Evolutionary conservation across 805 yeast genomes (phyloP), one percentile per base, ranked within the genome.

Genomic region (Zygosaccharomyces bailii): DNA sequence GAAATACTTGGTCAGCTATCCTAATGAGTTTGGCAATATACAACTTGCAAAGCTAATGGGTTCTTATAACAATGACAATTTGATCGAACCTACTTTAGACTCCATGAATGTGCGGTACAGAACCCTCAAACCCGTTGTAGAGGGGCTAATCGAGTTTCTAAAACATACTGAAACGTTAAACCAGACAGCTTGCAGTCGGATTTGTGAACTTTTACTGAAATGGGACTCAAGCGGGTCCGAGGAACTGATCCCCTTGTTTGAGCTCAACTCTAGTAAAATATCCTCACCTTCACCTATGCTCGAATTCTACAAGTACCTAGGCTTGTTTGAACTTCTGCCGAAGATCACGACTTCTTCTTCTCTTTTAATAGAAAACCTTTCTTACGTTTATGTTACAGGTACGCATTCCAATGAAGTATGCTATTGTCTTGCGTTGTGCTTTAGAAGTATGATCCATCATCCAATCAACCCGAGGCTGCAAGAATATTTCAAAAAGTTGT

Each of bases 291-390:
- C 32, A 4, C 23, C 34, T 11, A 24, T 45, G 9, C 18, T 27
- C 6, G 20, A 35, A 1, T 42, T 48, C 30, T 48, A 45, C 39
- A 25, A 31, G 16, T 19, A 9, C 5, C 17, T 38, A 23, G 39
- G 40, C 16, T 31, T 42, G 5, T 20, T 9, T 11, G 42, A 38
- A 14, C 36, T 48, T 21, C 31, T 48, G 6, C 49, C 49, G 13
- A 33, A 32, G 7, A 5, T 42, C 5, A 20, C 17, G 17, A 30
- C 34, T 6, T 13, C 34, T 11, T 42, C 46, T 13, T 42, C 51
- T 17, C 27, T 34, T 4, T 29, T 52, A 37, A 23, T 53, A 19
- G 57, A 54, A 18, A 54, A 54, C 31, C 35, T 54, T 5, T 38
- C 57, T 7, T 50, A 43, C 29, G 41, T 54, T 17, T 46, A 46